Evolutionary conservation across 78 protist genomes (phyloP).

Genomic region (Pelomyxa schiedti): DNA sequence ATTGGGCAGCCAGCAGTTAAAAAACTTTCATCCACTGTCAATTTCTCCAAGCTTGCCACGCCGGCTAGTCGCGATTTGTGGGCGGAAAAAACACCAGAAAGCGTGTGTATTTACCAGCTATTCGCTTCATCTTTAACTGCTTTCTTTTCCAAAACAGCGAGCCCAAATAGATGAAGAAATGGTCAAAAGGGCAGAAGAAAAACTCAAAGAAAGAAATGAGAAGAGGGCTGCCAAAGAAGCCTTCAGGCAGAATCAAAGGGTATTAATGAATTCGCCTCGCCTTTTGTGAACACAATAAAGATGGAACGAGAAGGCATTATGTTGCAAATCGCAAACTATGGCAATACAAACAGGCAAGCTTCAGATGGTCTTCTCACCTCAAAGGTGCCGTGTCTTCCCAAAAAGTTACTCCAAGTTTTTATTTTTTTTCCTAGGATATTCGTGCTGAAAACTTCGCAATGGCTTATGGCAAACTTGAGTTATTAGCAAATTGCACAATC

Average conservation of each 20-base stretch:
- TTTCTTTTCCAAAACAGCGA: neutral
- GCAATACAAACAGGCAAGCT: neutral
- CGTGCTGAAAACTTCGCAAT: slow-evolving; percentile 31
- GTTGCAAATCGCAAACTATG: neutral
- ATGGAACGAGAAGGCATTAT: neutral
- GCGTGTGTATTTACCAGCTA: too few species aligned
- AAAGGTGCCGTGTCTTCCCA: too few species aligned
- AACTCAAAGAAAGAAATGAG: neutral
- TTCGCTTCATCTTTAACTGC: too few species aligned
- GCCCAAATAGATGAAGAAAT: neutral
- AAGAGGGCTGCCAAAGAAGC: neutral
- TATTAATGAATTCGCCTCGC: neutral
- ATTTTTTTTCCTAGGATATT: too few species aligned
- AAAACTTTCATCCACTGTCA: too few species aligned
- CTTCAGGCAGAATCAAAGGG: neutral
- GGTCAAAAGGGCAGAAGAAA: neutral
- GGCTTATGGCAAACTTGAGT: slow-evolving; percentile 39
- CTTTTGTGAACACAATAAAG: neutral
- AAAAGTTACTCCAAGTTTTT: too few species aligned
- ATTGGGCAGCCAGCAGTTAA: too few species aligned
- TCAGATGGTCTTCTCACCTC: neutral
- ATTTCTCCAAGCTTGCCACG: too few species aligned
- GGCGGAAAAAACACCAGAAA: too few species aligned
- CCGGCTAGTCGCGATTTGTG: too few species aligned
- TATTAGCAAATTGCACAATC: slow-evolving; percentile 31